phyloP scores from a whole-genome alignment of 1,284 basidiomycete genomes.

The Cryptococcus sp. region DNA sequence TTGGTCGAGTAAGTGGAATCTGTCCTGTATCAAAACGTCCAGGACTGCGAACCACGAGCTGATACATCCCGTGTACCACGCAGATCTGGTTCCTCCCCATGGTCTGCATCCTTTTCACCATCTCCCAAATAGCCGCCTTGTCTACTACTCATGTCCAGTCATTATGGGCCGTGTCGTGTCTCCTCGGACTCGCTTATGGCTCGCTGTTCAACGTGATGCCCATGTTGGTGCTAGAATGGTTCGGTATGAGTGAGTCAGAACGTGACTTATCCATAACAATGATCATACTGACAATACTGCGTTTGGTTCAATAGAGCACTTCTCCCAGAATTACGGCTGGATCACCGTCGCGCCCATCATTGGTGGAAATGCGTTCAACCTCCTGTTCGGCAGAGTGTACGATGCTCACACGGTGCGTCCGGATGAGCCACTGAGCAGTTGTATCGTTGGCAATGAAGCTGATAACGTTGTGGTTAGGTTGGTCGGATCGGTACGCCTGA shows the following conservation, averaged over 20 bases:
- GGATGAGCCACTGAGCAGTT: neutral
- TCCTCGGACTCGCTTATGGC: slow-evolving; percentile 75
- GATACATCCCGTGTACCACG: neutral
- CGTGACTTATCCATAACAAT: neutral
- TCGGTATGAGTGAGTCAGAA: slow-evolving; percentile 66
- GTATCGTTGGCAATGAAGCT: slow-evolving; percentile 1
- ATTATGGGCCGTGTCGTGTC: slow-evolving; percentile 73
- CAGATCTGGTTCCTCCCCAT: slow-evolving; percentile 67
- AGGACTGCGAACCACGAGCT: too few species aligned
- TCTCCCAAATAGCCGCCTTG: slow-evolving; percentile 67
- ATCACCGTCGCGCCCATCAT: slow-evolving; percentile 72
- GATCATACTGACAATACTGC: too few species aligned
- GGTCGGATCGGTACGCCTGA: slow-evolving; percentile 13
- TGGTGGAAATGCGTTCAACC: slow-evolving; percentile 79
- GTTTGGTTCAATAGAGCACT: slow-evolving; percentile 16
- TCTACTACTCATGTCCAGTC: slow-evolving; percentile 62
- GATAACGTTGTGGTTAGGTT: slow-evolving; percentile 6
- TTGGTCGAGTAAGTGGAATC: slow-evolving; percentile 59
- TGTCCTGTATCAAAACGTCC: neutral
- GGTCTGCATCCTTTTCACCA: slow-evolving; percentile 66
- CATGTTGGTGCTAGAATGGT: slow-evolving; percentile 80
- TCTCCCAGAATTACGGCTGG: slow-evolving; percentile 82
- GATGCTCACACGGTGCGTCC: slow-evolving; percentile 64
- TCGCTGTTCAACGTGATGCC: slow-evolving; percentile 75
- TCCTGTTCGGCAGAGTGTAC: slow-evolving; percentile 76